These are phyloP conservation scores for Multifurca ochricompacta DNA, from an alignment of 768 basidiomycete species.

Conservation along the genomic window DNA sequence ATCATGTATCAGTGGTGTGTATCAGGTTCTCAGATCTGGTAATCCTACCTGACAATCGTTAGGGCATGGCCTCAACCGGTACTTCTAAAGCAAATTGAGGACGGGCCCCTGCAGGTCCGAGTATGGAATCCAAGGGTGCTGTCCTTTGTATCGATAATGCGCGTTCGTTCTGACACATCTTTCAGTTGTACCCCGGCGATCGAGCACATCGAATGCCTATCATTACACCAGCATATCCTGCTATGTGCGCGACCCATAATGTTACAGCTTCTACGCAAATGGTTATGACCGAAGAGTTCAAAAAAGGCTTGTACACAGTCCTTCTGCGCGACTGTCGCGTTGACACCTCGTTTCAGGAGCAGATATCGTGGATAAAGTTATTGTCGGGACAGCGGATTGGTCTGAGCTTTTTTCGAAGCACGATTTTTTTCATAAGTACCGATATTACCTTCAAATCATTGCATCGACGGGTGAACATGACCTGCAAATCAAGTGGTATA, in stretches of 20 bases:
- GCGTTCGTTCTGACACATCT: background rate
- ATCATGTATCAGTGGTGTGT: constrained; percentile 95
- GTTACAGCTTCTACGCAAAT: constrained; percentile 92
- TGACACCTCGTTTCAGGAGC: constrained; percentile 51
- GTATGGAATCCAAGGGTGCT: constrained; percentile 95
- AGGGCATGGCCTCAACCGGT: constrained; percentile 99
- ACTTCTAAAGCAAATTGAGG: constrained; percentile 93
- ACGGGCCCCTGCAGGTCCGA: constrained; percentile 84
- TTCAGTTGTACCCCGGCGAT: constrained; percentile 81
- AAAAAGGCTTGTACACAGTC: constrained; percentile 51
- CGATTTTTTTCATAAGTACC: constrained; percentile 96
- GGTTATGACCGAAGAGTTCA: constrained; percentile 94
- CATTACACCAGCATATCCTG: constrained; percentile 97
- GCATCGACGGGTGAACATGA: constrained; percentile 81
- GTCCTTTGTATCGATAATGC: background rate
- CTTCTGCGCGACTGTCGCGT: constrained; percentile 1
- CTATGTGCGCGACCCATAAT: constrained; percentile 99
- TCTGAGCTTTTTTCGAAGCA: constrained; percentile 91
- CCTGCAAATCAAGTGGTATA: constrained; percentile 90
- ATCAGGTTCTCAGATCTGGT: background rate
- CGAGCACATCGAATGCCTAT: constrained; percentile 98
- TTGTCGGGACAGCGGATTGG: constrained; percentile 78
- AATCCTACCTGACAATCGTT: constrained; percentile 4
- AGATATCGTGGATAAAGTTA: constrained; percentile 89
- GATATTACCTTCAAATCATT: constrained; percentile 93